Percentiles rank a stretch among this genome's conserved stretches.
phyloP scores from a whole-genome alignment of 768 basidiomycete species.

The Russula sp. region DNA sequence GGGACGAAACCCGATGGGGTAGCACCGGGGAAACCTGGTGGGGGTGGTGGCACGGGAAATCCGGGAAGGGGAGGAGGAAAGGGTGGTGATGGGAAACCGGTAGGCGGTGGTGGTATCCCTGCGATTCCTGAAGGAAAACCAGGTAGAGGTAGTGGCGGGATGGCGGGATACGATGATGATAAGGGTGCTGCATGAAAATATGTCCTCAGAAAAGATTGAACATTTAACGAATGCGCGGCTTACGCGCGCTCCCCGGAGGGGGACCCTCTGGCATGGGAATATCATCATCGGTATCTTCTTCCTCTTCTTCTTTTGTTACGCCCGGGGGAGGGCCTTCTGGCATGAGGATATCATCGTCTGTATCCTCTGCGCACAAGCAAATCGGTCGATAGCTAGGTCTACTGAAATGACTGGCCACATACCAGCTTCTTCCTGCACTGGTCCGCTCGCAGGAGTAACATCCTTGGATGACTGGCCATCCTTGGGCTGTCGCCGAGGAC shows the following conservation, averaged over 20 bases:
- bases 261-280: conserved; percentile 60
- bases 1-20: neutral
- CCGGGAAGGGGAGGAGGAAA: conserved; percentile 13
- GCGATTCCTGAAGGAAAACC: too few relatives aligned
- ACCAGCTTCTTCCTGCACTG: conserved; percentile 41
- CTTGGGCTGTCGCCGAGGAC: conserved; percentile 39
- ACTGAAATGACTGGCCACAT: neutral
- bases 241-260: conserved; percentile 37
- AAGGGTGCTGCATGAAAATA: conserved; percentile 26
- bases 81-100: conserved; percentile 8
- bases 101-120: conserved; percentile 19
- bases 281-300: conserved; percentile 44
- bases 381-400: neutral
- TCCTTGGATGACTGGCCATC: conserved; percentile 39
- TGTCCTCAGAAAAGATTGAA: conserved; percentile 24
- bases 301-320: conserved; percentile 20
- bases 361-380: conserved; percentile 16
- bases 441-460: conserved; percentile 26
- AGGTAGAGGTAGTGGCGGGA: conserved; percentile 24
- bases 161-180: conserved; percentile 23
- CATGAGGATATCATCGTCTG: conserved; percentile 64
- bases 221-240: conserved; percentile 26
- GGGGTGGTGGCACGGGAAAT: conserved; percentile 27
- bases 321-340: too few relatives aligned
- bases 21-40: conserved; percentile 16